phyloP scores from a whole-genome alignment of 2,329 filamentous ascomycete genomes.

The Iodosphaeria phyllophila region DNA sequence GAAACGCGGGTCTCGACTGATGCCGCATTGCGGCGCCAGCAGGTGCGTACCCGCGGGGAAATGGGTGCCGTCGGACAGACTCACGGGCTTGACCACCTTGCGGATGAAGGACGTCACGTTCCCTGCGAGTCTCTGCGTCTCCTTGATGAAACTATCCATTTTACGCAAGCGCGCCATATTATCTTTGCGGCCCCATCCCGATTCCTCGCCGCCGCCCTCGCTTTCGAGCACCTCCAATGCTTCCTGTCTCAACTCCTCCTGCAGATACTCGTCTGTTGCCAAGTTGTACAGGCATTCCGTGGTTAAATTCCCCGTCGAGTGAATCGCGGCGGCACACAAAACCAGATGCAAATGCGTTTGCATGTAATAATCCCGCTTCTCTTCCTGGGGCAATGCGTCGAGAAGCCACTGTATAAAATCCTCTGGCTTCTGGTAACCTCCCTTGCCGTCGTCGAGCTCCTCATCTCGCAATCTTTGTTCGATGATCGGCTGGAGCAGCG shows the following conservation, averaged over 20 bases:
- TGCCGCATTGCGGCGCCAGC: conserved; percentile 18
- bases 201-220: no score
- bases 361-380: conserved; percentile 17
- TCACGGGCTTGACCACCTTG: conserved; percentile 28
- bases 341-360: conserved; percentile 21
- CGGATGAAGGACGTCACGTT: conserved; percentile 25
- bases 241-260: conserved; percentile 31
- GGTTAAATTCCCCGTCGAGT: conserved; percentile 25
- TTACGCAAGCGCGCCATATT: conserved; percentile 19
- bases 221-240: conserved; percentile 18
- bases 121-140: conserved; percentile 16
- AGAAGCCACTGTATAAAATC: conserved; percentile 30
- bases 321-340: conserved; percentile 29
- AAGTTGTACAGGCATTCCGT: conserved; percentile 34
- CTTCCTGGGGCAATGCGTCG: conserved; percentile 15
- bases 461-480: conserved; percentile 23
- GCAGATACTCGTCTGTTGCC: conserved; percentile 26
- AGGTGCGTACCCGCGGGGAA: conserved; percentile 24
- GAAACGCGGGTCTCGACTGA: conserved; percentile 17
- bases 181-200: conserved; percentile 15
- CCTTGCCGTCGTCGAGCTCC: conserved; percentile 14
- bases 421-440: conserved; percentile 21
- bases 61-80: conserved; percentile 33
- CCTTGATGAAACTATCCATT: conserved; percentile 21
- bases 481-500: conserved; percentile 25